phyloP scores from a whole-genome alignment of 768 basidiomycete genomes.

The Crepidotus variabilis region DNA sequence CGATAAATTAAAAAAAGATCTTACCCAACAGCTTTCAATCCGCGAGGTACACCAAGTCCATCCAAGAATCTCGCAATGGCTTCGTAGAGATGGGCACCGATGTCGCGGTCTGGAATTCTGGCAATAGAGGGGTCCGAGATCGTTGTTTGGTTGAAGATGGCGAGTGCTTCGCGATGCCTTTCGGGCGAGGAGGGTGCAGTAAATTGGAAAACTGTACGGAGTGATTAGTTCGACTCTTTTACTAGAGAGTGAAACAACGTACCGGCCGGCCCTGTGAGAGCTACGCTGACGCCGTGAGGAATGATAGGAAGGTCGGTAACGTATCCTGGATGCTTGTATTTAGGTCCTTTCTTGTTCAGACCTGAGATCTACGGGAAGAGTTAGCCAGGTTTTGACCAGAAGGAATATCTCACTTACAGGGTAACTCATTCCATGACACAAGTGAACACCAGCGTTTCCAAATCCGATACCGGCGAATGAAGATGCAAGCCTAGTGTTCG shows the following conservation, averaged over 20 bases:
- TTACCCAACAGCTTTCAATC: conserved; percentile 74
- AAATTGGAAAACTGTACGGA: conserved; percentile 76
- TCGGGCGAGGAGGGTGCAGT: conserved; percentile 92
- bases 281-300: conserved; percentile 90
- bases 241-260: conserved; percentile 14
- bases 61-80: conserved; percentile 88
- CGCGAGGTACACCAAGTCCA: conserved; percentile 78
- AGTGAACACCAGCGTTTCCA: conserved; percentile 88
- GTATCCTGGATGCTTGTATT: conserved; percentile 91
- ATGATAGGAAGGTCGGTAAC: conserved; percentile 83
- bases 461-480: conserved; percentile 96
- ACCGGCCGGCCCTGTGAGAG: conserved; percentile 86
- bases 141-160: conserved; percentile 71
- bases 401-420: conserved; percentile 50
- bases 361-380: conserved; percentile 67
- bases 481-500: conserved; percentile 64
- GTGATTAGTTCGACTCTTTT: neutral
- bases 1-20: conserved; percentile 7
- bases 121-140: conserved; percentile 66
- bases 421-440: conserved; percentile 89
- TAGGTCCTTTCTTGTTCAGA: conserved; percentile 90
- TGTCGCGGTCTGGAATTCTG: conserved; percentile 71
- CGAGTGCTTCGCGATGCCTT: conserved; percentile 85
- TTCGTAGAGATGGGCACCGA: conserved; percentile 79
- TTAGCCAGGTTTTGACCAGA: neutral